phyloP scores from a whole-genome alignment of 768 basidiomycete genomes.

The Chalciporus piperatus region DNA sequence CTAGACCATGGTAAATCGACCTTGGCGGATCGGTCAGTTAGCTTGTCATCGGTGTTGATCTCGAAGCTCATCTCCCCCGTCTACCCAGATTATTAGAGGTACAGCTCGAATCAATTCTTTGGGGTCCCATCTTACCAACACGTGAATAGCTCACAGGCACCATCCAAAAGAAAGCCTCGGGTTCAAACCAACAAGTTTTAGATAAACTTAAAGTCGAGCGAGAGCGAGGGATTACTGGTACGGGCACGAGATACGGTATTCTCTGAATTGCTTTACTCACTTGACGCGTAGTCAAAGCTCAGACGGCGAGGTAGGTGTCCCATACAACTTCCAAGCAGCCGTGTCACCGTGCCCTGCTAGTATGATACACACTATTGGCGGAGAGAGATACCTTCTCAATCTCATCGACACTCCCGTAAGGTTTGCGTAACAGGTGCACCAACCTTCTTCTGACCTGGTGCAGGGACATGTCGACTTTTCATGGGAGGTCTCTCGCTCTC shows the following conservation, averaged over 20 bases:
- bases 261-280: background rate
- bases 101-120: conserved; percentile 8
- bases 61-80: conserved; percentile 3
- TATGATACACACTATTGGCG: conserved; percentile 70
- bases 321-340: background rate
- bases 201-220: conserved; percentile 97
- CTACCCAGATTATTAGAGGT: conserved; percentile 71
- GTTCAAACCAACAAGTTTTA: conserved; percentile 79
- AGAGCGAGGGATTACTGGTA: conserved; percentile 94
- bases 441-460: background rate
- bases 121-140: background rate
- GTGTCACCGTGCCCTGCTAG: conserved; percentile 35
- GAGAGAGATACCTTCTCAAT: conserved; percentile 73
- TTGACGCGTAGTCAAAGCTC: conserved; percentile 74
- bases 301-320: conserved; percentile 75
- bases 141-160: conserved; percentile 78
- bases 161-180: conserved; percentile 61
- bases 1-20: conserved; percentile 97
- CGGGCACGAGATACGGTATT: conserved; percentile 10
- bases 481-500: conserved; percentile 91
- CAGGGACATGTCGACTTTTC: conserved; percentile 97
- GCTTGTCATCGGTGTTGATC: background rate
- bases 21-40: conserved; percentile 73
- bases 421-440: background rate
- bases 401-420: conserved; percentile 92